These are phyloP conservation scores for Ulmus americana DNA, from an alignment of 331 rosid species.

Conservation along the genomic window DNA sequence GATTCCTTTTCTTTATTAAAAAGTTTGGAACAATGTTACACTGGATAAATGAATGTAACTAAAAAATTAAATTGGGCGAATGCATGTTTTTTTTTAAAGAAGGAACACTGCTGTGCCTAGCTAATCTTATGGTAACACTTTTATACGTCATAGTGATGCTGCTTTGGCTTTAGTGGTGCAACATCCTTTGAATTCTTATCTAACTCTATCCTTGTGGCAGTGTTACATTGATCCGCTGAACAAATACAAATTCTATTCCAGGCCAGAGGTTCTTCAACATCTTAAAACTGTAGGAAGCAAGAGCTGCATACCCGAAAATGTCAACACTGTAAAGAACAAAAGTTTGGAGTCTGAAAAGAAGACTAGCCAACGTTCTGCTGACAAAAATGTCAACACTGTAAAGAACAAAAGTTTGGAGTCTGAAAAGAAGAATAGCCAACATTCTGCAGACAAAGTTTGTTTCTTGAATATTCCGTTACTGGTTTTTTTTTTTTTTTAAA, in stretches of 20 bases:
- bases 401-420: conserved; percentile 30
- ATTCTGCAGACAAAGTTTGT: conserved; percentile 45
- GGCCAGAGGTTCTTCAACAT: conserved; percentile 68
- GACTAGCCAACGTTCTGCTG: conserved; percentile 22
- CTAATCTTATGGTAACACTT: neutral
- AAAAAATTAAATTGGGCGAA: too few relatives aligned
- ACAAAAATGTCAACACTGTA: conserved; percentile 38
- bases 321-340: conserved; percentile 33
- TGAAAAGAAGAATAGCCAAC: conserved; percentile 27
- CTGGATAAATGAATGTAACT: too few relatives aligned
- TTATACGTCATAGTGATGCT: conserved; percentile 4
- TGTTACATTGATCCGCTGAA: conserved; percentile 61
- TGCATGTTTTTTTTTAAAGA: too few relatives aligned
- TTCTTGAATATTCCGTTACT: conserved; percentile 13
- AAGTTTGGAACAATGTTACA: too few relatives aligned
- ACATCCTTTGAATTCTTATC: conserved; percentile 5
- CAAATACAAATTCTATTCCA: conserved; percentile 67
- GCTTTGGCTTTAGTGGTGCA: neutral
- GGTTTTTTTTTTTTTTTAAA: conserved; percentile 2
- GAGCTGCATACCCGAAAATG: conserved; percentile 30
- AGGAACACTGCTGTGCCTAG: neutral
- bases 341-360: conserved; percentile 31
- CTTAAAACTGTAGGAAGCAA: conserved; percentile 44
- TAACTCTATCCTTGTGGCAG: conserved; percentile 38
- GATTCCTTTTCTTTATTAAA: too few relatives aligned